Base-by-base conservation (phyloP, 176 grass and related monocot genomes). In the Miscanthus lutarioriparius region DNA sequence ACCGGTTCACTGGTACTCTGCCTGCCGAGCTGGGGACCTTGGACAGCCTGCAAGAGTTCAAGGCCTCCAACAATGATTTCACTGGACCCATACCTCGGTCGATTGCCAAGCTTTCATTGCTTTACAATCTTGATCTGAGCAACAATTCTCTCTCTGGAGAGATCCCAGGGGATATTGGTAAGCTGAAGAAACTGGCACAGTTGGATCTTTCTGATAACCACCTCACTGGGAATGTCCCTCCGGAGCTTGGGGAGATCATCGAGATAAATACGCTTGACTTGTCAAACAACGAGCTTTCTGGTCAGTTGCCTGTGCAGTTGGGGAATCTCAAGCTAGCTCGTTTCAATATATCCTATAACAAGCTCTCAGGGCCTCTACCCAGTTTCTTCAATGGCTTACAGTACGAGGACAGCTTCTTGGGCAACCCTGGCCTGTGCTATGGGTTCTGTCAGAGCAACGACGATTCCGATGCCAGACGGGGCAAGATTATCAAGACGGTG, bases 301-400 rank as follows among this genome's bases (percentile, higher is more conserved):
- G 97, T 9, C 72, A 76, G 75, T 25, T 99, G 67, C 97, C 93
- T 0, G 47, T 8, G 7, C 83, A 94, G 35, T 33, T 96, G 48
- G 58, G 89, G 71, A 86, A 87, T 40, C 74, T 96, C 2, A 86
- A 20, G 35, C 72, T 94, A 9, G 65, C 38, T 65, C 47, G 30
- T 19, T 89, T 99, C 41, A 99, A 99, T 37, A 47, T 96, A 4
- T 99, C 97, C 7, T 73, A 84, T 28, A 99, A 99, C 63, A 92
- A 74, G 39, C 86, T 99, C 38, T 88, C 75, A 7, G 97, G 96
- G 36, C 15, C 70, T 49, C 17, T 96, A 26, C 97, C 97, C 30
- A 37, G 30, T 11, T 19, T 79, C 47, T 89, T 88, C 51, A 59
- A 26, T 15, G 35, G 8, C 36, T 12, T 39, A 4, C 10, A 7